Percentiles rank a stretch among this genome's conserved stretches.
phyloP scores from a whole-genome alignment of 1,139 yeast species.

The Pneumocystis carinii region DNA sequence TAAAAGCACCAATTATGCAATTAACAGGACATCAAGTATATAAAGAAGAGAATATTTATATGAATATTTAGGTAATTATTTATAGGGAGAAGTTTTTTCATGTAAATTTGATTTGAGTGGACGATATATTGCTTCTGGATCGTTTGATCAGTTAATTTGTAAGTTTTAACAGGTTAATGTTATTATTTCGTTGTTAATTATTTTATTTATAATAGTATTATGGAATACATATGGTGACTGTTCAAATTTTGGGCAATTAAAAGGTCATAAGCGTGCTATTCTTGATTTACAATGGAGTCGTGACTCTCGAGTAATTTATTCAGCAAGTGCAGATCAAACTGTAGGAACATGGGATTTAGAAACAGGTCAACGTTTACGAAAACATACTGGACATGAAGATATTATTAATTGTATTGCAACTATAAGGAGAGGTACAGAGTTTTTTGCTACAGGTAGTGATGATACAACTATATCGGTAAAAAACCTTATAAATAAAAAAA shows the following conservation, averaged over 20 bases:
- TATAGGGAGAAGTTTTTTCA: slow-evolving; percentile 21
- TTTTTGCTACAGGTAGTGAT: slow-evolving; percentile 46
- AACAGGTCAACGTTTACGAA: slow-evolving; percentile 41
- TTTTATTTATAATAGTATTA: slow-evolving; percentile 18
- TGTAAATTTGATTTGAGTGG: slow-evolving; percentile 24
- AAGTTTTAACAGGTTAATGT: slow-evolving; percentile 2
- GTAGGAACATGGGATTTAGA: slow-evolving; percentile 41
- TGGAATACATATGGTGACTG: slow-evolving; percentile 30
- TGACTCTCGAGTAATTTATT: slow-evolving; percentile 28
- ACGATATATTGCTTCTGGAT: slow-evolving; percentile 23
- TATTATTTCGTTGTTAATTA: neutral
- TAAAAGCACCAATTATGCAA: slow-evolving; percentile 18
- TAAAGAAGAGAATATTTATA: neutral
- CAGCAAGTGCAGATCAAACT: slow-evolving; percentile 36
- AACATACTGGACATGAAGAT: slow-evolving; percentile 38
- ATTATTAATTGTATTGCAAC: slow-evolving; percentile 41
- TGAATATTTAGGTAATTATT: slow-evolving; percentile 1
- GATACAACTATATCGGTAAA: slow-evolving; percentile 37
- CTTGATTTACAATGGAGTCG: slow-evolving; percentile 34
- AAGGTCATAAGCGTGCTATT: slow-evolving; percentile 39
- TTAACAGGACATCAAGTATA: slow-evolving; percentile 18
- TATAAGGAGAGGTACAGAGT: slow-evolving; percentile 23
- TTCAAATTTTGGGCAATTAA: slow-evolving; percentile 31
- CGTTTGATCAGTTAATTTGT: slow-evolving; percentile 22
- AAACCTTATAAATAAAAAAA: neutral